phyloP scores from a whole-genome alignment of 2,329 filamentous ascomycete species.

The Chrysosporium queenslandicum region DNA sequence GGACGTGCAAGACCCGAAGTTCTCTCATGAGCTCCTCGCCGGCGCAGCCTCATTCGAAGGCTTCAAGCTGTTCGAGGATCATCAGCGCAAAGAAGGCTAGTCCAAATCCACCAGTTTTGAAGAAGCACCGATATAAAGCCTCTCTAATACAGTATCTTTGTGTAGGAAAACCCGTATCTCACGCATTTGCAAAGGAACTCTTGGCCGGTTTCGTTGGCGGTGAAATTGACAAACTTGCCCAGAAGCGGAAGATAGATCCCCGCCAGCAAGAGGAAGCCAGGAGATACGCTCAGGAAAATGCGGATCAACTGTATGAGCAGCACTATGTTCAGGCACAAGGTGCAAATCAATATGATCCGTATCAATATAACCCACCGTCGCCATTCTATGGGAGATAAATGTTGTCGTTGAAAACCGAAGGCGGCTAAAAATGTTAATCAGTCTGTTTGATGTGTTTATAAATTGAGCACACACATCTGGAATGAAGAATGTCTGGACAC shows the following conservation, averaged over 20 bases:
- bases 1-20: conserved; percentile 47
- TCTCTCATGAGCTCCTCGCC: conserved; percentile 64
- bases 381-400: neutral
- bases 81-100: conserved; percentile 57
- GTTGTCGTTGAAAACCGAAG: no score
- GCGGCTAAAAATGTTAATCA: no score
- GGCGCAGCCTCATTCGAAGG: conserved; percentile 69
- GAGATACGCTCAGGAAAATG: conserved; percentile 47
- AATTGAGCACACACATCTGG: no score
- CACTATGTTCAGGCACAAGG: conserved; percentile 8
- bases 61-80: conserved; percentile 69
- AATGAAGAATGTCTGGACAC: no score
- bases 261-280: conserved; percentile 51
- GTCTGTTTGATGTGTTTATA: no score
- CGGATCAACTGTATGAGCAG: conserved; percentile 27
- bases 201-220: conserved; percentile 64
- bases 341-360: conserved; percentile 5
- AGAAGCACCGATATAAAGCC: no score
- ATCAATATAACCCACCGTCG: conserved; percentile 4
- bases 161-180: conserved; percentile 56
- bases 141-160: neutral
- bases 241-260: conserved; percentile 54
- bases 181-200: conserved; percentile 67
- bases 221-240: conserved; percentile 65
- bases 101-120: neutral